Base-by-base conservation (phyloP, 352 stramenopile genomes). In the Pythium chondricola region DNA sequence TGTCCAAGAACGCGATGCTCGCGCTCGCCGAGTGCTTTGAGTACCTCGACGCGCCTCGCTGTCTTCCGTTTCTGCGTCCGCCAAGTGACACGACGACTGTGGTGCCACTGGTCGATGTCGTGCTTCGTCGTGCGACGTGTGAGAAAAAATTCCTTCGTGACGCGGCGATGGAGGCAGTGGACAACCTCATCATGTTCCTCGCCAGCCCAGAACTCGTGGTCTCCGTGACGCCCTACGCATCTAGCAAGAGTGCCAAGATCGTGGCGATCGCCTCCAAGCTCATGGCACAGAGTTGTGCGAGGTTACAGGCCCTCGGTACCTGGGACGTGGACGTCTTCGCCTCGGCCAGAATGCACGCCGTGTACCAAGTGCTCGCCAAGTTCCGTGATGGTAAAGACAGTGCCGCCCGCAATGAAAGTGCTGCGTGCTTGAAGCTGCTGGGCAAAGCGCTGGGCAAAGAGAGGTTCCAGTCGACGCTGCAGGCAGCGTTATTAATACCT, bases 111-210 rank as follows among this genome's bases (percentile, higher is more conserved):
- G 58, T 88, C 6, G 73, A 88, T 37, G 60, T 75, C 1, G 37
- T 90, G 24, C 53, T 90, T 17, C 78, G 74, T 17, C 74, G 74
- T n/a, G 68, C 71, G 0, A 61, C 72, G 0, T 90, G 79, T 51
- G 79, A 90, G 48, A 90, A 90, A 51, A 67, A 67, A 16, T 88
- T 90, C 32, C 46, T 90, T 6, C 71, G 79, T 1, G 79, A 90
- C 46, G 68, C 74, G 0, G 76, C 79, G 8, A 29, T 56, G 7
- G 53, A 58, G 24, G 67, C 72, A 30, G 44, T 75, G 2, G 37
- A 71, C 20, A 57, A 82, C 11, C 51, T 86, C 11, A 61, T 69
- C 16, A 18, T 30, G 4, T 66, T 74, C 25, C 52, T 83, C 8
- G 65, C 74, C 13, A 72, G 67, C 0, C 49, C 61, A 9, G 54